phyloP scores from a whole-genome alignment of 495 filamentous ascomycete species.

The Penicillium lividum region DNA sequence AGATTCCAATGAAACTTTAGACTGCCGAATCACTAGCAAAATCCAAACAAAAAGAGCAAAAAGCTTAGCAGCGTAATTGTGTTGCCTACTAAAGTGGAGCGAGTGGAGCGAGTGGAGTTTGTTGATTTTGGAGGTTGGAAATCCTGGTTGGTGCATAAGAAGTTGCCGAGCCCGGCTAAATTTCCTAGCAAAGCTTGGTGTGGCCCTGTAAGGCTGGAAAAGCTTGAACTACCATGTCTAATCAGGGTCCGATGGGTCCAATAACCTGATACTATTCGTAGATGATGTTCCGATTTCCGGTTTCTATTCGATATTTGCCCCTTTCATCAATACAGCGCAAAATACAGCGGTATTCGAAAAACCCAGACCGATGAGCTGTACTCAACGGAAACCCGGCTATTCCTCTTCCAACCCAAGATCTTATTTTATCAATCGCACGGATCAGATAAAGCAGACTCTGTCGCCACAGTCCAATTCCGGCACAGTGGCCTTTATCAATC shows the following conservation, averaged over 20 bases:
- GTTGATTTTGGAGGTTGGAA: too few relatives aligned
- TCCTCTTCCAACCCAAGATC: not conserved
- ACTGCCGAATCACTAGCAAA: not conserved
- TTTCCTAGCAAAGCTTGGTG: slow-evolving; percentile 7
- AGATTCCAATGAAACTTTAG: too few relatives aligned
- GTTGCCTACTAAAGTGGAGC: not conserved
- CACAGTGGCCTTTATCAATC: not conserved
- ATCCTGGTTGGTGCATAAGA: too few relatives aligned
- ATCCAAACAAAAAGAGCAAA: not conserved
- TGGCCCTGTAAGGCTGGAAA: slow-evolving; percentile 3
- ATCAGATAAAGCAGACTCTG: slow-evolving; percentile 6
- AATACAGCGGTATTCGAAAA: too few relatives aligned
- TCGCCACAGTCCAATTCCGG: not conserved
- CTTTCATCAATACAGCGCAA: not conserved
- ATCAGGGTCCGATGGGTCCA: not conserved
- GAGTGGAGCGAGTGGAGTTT: not conserved
- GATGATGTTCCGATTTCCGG: not conserved
- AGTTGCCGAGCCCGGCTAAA: slow-evolving; percentile 8
- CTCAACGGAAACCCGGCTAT: not conserved
- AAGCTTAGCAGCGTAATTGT: not conserved
- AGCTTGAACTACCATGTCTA: not conserved
- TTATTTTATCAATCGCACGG: slow-evolving; percentile 11
- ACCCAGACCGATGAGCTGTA: too few relatives aligned
- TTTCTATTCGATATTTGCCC: not conserved
- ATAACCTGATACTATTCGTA: not conserved